A percentile compares a stretch with the other conserved stretches of the same genome.
Evolutionary conservation across 805 yeast species (phyloP).

Genomic region (Grigorovia jiainica): DNA sequence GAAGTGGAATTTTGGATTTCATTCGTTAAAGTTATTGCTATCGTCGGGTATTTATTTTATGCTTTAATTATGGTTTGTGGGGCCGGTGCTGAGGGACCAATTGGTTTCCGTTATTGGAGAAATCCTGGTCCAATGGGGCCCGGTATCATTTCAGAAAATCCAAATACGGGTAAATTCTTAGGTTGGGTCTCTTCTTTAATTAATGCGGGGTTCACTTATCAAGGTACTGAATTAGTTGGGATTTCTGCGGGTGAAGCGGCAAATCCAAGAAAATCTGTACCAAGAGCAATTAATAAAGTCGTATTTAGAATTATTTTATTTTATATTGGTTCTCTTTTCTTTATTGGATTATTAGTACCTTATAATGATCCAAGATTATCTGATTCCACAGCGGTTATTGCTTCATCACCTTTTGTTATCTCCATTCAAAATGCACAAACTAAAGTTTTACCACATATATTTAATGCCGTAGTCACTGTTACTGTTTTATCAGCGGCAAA

Average conservation of each 20-base stretch:
- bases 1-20: slow-evolving; percentile 53
- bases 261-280: slow-evolving; percentile 60
- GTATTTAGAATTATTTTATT: slow-evolving; percentile 52
- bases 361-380: slow-evolving; percentile 43
- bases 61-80: slow-evolving; percentile 50
- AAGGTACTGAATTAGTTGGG: slow-evolving; percentile 52
- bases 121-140: slow-evolving; percentile 65
- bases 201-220: slow-evolving; percentile 49
- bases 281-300: slow-evolving; percentile 57
- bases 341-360: slow-evolving; percentile 58
- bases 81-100: slow-evolving; percentile 46
- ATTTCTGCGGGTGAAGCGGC: slow-evolving; percentile 52
- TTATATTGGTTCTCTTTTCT: slow-evolving; percentile 51
- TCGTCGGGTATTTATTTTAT: slow-evolving; percentile 44
- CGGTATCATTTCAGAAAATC: slow-evolving; percentile 35
- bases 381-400: slow-evolving; percentile 30
- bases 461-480: slow-evolving; percentile 59
- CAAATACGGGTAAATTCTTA: slow-evolving; percentile 37
- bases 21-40: slow-evolving; percentile 43
- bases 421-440: slow-evolving; percentile 63
- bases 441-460: slow-evolving; percentile 53
- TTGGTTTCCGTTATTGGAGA: slow-evolving; percentile 57
- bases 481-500: slow-evolving; percentile 72
- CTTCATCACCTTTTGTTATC: slow-evolving; percentile 59
- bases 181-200: slow-evolving; percentile 48